These are phyloP conservation scores for Sphagnurus paluster DNA, from an alignment of 1,284 basidiomycete species.

Conservation along the genomic window DNA sequence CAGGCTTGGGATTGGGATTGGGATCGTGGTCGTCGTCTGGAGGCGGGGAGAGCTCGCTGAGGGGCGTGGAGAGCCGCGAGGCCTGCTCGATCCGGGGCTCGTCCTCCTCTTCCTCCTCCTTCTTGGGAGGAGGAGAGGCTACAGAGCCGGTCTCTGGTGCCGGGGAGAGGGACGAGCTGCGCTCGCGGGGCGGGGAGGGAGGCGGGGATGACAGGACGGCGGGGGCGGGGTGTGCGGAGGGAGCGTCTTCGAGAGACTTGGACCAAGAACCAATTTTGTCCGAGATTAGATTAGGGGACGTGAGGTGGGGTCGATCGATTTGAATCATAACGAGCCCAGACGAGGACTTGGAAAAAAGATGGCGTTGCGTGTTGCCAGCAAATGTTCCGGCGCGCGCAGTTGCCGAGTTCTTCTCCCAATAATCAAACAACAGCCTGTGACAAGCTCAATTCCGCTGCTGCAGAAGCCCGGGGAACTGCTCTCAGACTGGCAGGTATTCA, in stretches of 20 bases:
- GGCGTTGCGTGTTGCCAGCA: slow-evolving; percentile 13
- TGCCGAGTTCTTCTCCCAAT: slow-evolving; percentile 5
- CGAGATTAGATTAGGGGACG: slow-evolving; percentile 23
- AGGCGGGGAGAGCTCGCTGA: slow-evolving; percentile 1
- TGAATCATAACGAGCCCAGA: slow-evolving; percentile 46
- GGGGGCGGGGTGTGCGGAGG: slow-evolving; percentile 28
- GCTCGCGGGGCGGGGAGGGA: slow-evolving; percentile 30
- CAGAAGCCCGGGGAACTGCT: not conserved
- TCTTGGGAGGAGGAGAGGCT: slow-evolving; percentile 20
- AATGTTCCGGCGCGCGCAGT: slow-evolving; percentile 5
- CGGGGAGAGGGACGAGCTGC: slow-evolving; percentile 55
- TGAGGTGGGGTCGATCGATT: slow-evolving; percentile 55
- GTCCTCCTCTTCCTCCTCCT: slow-evolving; percentile 25
- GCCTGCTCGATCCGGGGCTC: slow-evolving; percentile 21
- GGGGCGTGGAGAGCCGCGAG: slow-evolving; percentile 14
- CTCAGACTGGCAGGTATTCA: not conserved
- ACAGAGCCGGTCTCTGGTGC: slow-evolving; percentile 41
- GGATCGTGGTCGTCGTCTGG: not conserved
- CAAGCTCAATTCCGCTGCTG: too few species aligned
- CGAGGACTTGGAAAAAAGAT: slow-evolving; percentile 11
- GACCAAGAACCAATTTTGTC: slow-evolving; percentile 40
- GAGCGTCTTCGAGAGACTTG: slow-evolving; percentile 17
- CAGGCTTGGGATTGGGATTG: not conserved
- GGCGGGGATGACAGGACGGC: slow-evolving; percentile 26
- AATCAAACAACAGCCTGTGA: too few species aligned